Evolutionary conservation across 192 early-diverging fungal species (phyloP), one percentile per base, ranked within the genome.

Genomic region (Radiomyces spectabilis): DNA sequence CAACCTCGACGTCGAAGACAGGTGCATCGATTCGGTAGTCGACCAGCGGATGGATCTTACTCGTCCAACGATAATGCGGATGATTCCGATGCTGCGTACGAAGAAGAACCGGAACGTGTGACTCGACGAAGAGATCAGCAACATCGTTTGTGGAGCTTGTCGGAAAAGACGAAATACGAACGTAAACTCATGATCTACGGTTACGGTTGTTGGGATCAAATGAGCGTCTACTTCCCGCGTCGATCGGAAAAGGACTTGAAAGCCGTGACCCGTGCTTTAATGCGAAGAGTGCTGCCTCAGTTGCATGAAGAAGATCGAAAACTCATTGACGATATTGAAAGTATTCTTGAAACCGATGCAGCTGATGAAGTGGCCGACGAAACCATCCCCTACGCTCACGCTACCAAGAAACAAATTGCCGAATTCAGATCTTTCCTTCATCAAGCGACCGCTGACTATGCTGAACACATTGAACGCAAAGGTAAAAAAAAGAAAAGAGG

Each of bases 391-490:
- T 87, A 83, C 47, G 58, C 63, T 4, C 73, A 72, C 53, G 84
- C 85, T 2, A 83, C 77, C 31, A 77, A 83, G 46, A 66, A 73
- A 51, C 79, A 89, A 34, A 79, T 76, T 16, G 66, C 78, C 32
- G 85, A 87, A 63, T 88, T 75, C 63, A 59, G 75, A 31, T 82
- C 81, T 22, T 85, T 87, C 55, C 59, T 91, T 16, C 25, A 80
- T 12, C 83, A 91, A 21, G 85, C 88, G 0, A 73, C 79, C 5
- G 71, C 67, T 18, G 91, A 93, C 12, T 88, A 91, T 43, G 65
- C 73, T n/a, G 87, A 93, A 26, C 85, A 87, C 59, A 65, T 91
- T 42, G 73, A 73, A 6, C 79, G 78, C 41, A 90, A 86, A 53
- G 66, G 58, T 31, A 37, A 53, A 19, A 53, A 3, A 5, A 4